These are phyloP conservation scores for Gilbertella persicaria DNA, from an alignment of 371 early-diverging fungal species.

Conservation along the genomic window DNA sequence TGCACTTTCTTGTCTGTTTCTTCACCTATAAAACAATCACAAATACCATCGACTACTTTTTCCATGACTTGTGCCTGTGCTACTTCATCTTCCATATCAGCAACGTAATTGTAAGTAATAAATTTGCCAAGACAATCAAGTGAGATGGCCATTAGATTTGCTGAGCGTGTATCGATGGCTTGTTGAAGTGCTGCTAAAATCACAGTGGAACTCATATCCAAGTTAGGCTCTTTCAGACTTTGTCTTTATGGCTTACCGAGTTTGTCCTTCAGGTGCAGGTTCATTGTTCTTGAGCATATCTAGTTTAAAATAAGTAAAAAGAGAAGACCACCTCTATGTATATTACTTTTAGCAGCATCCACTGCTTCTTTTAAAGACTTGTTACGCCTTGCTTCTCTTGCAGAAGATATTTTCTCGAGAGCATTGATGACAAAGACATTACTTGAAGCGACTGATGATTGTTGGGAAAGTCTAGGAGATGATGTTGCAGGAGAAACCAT, in stretches of 20 bases:
- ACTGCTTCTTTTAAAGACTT: slow-evolving; percentile 55
- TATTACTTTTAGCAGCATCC: slow-evolving; percentile 45
- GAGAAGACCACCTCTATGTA: neutral
- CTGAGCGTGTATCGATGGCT: slow-evolving; percentile 58
- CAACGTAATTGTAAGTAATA: slow-evolving; percentile 72
- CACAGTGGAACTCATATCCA: slow-evolving; percentile 39
- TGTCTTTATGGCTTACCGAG: slow-evolving; percentile 16
- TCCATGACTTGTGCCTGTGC: slow-evolving; percentile 54
- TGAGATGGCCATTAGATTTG: slow-evolving; percentile 56
- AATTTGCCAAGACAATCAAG: slow-evolving; percentile 78
- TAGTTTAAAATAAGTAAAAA: slow-evolving; percentile 8
- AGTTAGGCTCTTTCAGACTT: neutral
- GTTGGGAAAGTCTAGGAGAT: slow-evolving; percentile 25
- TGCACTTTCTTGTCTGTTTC: slow-evolving; percentile 77
- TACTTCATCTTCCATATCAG: slow-evolving; percentile 49
- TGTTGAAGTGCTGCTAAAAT: slow-evolving; percentile 63
- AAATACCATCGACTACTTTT: slow-evolving; percentile 57
- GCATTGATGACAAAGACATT: slow-evolving; percentile 68
- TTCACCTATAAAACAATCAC: slow-evolving; percentile 67
- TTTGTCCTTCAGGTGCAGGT: slow-evolving; percentile 45
- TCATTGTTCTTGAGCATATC: slow-evolving; percentile 44
- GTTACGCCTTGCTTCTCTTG: slow-evolving; percentile 53
- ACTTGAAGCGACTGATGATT: slow-evolving; percentile 42
- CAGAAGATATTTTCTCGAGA: slow-evolving; percentile 62
- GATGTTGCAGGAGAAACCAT: slow-evolving; percentile 31